Evolutionary conservation across 371 early-diverging fungal species (phyloP), one percentile per base, ranked within the genome.

Genomic region (Saksenaea vasiformis): DNA sequence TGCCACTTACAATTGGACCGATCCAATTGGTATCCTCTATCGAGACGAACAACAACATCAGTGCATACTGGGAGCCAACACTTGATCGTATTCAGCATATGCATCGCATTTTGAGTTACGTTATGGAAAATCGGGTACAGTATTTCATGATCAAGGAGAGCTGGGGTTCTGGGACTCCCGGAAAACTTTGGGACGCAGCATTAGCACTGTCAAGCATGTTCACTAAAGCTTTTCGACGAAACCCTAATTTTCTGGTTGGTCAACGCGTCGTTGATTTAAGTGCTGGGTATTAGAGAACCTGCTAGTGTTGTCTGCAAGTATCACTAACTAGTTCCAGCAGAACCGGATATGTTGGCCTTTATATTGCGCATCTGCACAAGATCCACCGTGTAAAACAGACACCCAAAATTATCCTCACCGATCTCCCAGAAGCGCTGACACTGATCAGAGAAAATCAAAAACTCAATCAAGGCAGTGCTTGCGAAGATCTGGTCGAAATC

Each of bases 151-250:
- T 87, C n/a, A 75, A 78, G 17, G 87, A 87, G 59, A 60, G 66
- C 1, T 84, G 85, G 83, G 72, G 77, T 8, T 53, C 65, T 8
- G 78, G 79, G 0, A 83, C 86, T 24, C 83, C 85, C 13, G 87
- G 86, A 9, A 86, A 85, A 47, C 66, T 83, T 28, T 87, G 87
- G 87, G 86, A 87, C 64, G 85, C 87, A 0, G 86, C 87, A 0
- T 70, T 85, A 34, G 79, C 80, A 0, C 22, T 87, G 14, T 70
- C 77, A 3, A 76, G 81, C 5, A 64, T 81, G 37, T 70, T 87
- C 55, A 64, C 71, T 5, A 72, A 71, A 15, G 47, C 53, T 14
- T 70, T 82, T n/a, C n/a, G 55, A 1, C n/a, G 66, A 0, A 51
- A 77, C 17, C 70, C 69, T 0, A 34, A 62, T 0, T 62, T 66